Base-by-base conservation (phyloP, 495 filamentous ascomycete genomes). In the Penicillium longicatenatum region DNA sequence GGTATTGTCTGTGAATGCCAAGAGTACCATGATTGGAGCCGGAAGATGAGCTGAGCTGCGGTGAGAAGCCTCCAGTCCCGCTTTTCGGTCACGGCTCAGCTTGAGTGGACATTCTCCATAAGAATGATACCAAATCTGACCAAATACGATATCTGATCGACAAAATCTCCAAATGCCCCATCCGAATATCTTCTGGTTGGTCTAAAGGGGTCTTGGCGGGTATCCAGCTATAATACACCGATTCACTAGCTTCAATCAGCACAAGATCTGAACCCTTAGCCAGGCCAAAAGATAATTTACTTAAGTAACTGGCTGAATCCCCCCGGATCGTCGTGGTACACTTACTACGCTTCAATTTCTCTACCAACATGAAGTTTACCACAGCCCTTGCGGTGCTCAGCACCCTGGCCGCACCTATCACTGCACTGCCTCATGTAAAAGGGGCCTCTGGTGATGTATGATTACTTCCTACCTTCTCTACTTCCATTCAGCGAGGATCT, bases 371-470 rank as follows among this genome's bases (percentile, higher is more conserved):
- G 45, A n/a, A 48, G 22, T 48, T 48, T 26, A 17, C 22, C 3
- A n/a, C 22, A 29, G 45, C 45, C 11, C 11, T 48, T 29, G 21
- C 7, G 45, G 45, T 48, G 45, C 45, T 48, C 11, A 48, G 45
- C 45, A 48, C 45, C 12, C 22, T 48, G 45, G 12, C 45, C 45
- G 21, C 45, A 20, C 45, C 45, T 29, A 48, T 48, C 17, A n/a
- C 21, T 24, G 45, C 45, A 6, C 22, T 48, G 6, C 45, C 45
- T 10, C 19, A 26, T 2, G 29, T 22, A 16, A 48, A 48, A 17
- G 3, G 37, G 6, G 16, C 37, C 5, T n/a, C 14, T 0, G 37
- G 11, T 39, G 37, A 39, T 39, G 37, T 39, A 17, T 39, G 37
- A 17, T n/a, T 39, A 16, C 37, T 39, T 7, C 37, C 37, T 6